phyloP scores from a whole-genome alignment of 345 rosid species.

The Firmiana major region DNA sequence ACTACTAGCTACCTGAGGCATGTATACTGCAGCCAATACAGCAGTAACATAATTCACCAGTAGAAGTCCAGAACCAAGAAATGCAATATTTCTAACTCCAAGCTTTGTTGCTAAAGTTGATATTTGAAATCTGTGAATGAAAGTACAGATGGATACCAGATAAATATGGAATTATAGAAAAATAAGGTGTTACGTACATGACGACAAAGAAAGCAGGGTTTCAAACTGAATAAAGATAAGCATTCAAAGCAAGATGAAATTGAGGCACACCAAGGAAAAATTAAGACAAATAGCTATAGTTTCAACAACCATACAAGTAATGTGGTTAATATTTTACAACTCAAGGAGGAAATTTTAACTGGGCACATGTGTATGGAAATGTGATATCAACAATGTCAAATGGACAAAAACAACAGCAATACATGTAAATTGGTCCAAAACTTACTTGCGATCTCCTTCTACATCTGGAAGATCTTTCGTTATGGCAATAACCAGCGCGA shows the following conservation, averaged over 20 bases:
- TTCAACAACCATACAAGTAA: neutral
- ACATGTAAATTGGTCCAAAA: slow-evolving; percentile 3
- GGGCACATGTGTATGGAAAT: neutral
- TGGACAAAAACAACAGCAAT: slow-evolving; percentile 3
- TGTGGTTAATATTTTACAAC: neutral
- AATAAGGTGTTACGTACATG: neutral
- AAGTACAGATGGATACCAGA: neutral
- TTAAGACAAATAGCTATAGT: slow-evolving; percentile 9
- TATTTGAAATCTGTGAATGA: slow-evolving; percentile 67
- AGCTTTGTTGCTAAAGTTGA: slow-evolving; percentile 90
- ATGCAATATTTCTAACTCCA: slow-evolving; percentile 92
- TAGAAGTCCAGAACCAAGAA: slow-evolving; percentile 82
- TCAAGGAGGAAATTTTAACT: neutral
- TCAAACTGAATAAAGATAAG: neutral
- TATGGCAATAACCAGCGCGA: slow-evolving; percentile 90
- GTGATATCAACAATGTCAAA: neutral
- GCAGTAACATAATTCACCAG: slow-evolving; percentile 77
- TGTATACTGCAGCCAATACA: slow-evolving; percentile 67
- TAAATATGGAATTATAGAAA: neutral
- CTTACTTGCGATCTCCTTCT: slow-evolving; percentile 98
- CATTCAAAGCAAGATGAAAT: neutral
- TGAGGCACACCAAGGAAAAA: neutral
- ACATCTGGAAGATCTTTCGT: slow-evolving; percentile 96
- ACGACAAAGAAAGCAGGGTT: neutral
- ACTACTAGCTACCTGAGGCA: slow-evolving; percentile 70